A percentile compares a stretch with the other conserved stretches of the same genome.
Evolutionary conservation across 352 stramenopile genomes (phyloP).

Genomic region (Pythium aristosporum): DNA sequence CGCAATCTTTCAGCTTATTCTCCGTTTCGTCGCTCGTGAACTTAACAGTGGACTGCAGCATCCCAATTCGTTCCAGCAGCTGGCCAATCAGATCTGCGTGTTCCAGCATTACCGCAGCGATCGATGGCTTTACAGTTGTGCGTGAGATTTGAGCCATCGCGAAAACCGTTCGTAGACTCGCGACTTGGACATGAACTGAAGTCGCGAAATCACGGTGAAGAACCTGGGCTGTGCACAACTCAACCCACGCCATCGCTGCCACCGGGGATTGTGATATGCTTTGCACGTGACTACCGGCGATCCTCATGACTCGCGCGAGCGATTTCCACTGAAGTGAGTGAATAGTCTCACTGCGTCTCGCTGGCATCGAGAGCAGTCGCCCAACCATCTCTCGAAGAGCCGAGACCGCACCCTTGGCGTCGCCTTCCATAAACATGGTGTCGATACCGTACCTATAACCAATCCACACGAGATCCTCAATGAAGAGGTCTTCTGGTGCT

Average conservation of each 20-base stretch:
- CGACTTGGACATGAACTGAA: neutral
- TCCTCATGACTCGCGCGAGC: conserved; percentile 21
- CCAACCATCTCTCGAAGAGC: conserved; percentile 18
- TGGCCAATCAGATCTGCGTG: neutral
- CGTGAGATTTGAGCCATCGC: conserved; percentile 2
- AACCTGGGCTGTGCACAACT: conserved; percentile 15
- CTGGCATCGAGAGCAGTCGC: conserved; percentile 10
- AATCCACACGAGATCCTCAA: conserved; percentile 22
- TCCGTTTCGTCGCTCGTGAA: conserved; percentile 14
- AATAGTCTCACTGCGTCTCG: neutral
- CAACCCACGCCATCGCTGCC: conserved; percentile 1
- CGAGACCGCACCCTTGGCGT: conserved; percentile 8
- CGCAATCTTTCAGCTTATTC: conserved; percentile 32
- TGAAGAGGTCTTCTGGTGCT: neutral
- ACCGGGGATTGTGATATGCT: conserved; percentile 5
- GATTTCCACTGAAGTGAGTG: conserved; percentile 5
- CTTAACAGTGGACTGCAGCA: conserved; percentile 24
- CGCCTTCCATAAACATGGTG: conserved; percentile 11
- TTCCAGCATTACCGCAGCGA: neutral
- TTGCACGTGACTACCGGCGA: conserved; percentile 9
- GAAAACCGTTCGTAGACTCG: conserved; percentile 15
- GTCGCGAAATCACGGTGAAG: neutral
- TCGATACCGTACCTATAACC: conserved; percentile 19
- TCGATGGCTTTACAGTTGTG: neutral
- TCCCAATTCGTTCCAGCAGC: conserved; percentile 20